phyloP scores from a whole-genome alignment of 208 protist genomes.

The Trypanosoma melophagium region DNA sequence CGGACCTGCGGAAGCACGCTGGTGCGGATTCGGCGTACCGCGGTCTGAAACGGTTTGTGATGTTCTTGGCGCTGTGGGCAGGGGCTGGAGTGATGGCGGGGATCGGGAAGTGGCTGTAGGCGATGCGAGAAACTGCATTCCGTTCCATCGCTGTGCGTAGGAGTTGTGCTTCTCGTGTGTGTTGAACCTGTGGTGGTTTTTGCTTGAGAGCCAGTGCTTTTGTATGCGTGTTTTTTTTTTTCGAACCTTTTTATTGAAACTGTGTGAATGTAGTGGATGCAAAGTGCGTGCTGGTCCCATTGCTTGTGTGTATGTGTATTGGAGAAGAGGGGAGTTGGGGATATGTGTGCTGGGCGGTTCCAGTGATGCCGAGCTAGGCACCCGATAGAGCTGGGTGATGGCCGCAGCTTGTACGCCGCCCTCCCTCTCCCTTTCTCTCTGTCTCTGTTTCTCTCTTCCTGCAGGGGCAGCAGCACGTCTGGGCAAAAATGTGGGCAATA shows the following conservation, averaged over 20 bases:
- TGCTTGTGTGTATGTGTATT: not conserved
- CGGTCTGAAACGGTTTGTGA: constrained; percentile 22
- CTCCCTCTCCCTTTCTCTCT: too few relatives aligned
- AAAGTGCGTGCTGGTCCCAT: too few relatives aligned
- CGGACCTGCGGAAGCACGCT: constrained; percentile 31
- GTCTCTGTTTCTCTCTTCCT: too few relatives aligned
- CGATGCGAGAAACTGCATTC: too few relatives aligned
- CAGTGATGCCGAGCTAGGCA: not conserved
- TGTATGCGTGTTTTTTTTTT: not conserved
- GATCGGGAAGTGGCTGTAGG: constrained; percentile 12
- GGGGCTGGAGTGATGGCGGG: constrained; percentile 33
- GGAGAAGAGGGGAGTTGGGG: not conserved
- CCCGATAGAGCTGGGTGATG: constrained; percentile 10
- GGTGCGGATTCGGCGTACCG: constrained; percentile 2
- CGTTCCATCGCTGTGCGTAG: not conserved
- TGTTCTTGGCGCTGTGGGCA: constrained; percentile 38
- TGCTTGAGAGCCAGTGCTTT: not conserved
- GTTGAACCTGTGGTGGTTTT: not conserved
- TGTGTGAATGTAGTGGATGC: not conserved
- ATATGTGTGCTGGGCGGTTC: not conserved
- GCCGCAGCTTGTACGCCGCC: not conserved
- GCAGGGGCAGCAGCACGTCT: too few relatives aligned
- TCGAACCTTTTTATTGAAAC: not conserved
- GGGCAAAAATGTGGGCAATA: too few relatives aligned
- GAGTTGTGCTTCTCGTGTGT: constrained; percentile 12